Evolutionary conservation across 1,284 basidiomycete species (phyloP).

Genomic region (Rhodofomes roseus): DNA sequence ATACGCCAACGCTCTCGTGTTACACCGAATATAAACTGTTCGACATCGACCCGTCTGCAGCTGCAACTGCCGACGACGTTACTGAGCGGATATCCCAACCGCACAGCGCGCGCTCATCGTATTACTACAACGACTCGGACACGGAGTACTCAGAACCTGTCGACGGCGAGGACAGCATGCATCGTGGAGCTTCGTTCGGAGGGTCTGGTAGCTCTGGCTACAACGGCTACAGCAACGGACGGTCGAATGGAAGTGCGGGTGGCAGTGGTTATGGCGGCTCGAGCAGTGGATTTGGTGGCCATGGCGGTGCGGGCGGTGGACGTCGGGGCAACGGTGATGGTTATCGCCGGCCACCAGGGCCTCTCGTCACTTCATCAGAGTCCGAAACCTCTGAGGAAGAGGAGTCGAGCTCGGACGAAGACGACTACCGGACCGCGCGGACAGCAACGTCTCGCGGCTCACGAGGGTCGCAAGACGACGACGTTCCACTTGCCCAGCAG

Average conservation of each 20-base stretch:
- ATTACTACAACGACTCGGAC: conserved; percentile 6
- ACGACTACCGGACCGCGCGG: conserved; percentile 13
- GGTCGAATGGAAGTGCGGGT: conserved; percentile 20
- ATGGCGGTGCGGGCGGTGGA: conserved; percentile 18
- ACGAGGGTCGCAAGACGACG: conserved; percentile 42
- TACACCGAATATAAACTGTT: conserved; percentile 11
- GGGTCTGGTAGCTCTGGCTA: conserved; percentile 4
- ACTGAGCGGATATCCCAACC: conserved; percentile 1
- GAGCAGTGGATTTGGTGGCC: conserved; percentile 17
- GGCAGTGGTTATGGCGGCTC: conserved; percentile 24
- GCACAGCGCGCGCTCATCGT: conserved; percentile 7
- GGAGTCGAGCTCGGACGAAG: conserved; percentile 40
- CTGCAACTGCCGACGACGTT: conserved; percentile 4
- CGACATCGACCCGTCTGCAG: conserved; percentile 9
- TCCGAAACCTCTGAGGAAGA: conserved; percentile 35
- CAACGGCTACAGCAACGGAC: conserved; percentile 9
- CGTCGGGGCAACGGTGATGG: conserved; percentile 36
- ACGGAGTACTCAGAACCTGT: conserved; percentile 3
- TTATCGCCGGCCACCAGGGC: conserved; percentile 23
- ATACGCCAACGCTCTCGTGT: conserved; percentile 11
- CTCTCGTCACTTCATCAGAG: conserved; percentile 26
- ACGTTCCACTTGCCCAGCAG: conserved; percentile 72
- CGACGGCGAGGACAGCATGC: conserved; percentile 12
- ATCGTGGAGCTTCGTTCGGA: conserved; percentile 2
- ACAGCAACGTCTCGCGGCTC: conserved; percentile 1